Conservation (phyloP, 495 filamentous ascomycete genomes). For the Clavariopsis aquatica region DNA sequence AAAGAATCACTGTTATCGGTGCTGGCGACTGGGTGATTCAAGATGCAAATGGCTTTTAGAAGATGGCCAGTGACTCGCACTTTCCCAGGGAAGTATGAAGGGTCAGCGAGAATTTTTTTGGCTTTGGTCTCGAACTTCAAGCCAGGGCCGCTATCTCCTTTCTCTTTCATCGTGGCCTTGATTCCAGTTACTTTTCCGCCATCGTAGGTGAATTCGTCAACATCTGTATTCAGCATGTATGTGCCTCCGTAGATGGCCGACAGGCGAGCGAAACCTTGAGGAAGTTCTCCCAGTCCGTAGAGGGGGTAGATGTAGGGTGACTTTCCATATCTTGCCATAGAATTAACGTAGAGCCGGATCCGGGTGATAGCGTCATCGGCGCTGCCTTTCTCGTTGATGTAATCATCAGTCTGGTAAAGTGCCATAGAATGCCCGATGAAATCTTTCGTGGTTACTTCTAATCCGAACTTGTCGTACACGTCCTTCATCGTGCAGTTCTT, state of each 20-base stretch:
- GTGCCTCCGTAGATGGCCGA: constrained; percentile 98
- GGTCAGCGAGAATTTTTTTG: constrained; percentile 94
- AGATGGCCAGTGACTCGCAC: constrained; percentile 83
- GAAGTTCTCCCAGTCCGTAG: constrained; percentile 95
- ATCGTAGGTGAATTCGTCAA: constrained; percentile 85
- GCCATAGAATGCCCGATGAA: constrained; percentile 99
- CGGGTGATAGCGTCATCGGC: constrained; percentile 88
- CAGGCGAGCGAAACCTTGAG: constrained; percentile 95
- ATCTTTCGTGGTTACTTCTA: constrained; percentile 88
- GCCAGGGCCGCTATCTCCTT: constrained; percentile 69
- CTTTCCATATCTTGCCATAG: constrained; percentile 96
- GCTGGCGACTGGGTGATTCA: constrained; percentile 88
- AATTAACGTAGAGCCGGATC: constrained; percentile 95
- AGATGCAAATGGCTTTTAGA: constrained; percentile 93
- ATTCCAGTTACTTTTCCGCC: constrained; percentile 86
- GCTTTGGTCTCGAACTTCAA: constrained; percentile 96
- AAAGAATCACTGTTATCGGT: constrained; percentile 88
- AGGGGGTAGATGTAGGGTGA: constrained; percentile 99
- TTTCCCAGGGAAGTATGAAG: constrained; percentile 93
- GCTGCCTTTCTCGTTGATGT: constrained; percentile 69
- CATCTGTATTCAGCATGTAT: constrained; percentile 95
- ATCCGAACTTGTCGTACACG: constrained; percentile 94
- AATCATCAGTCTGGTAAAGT: constrained; percentile 84
- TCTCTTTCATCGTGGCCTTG: constrained; percentile 92
- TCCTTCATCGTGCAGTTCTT: constrained; percentile 84